Conservation (phyloP, 2,329 filamentous ascomycete species). For the Monilinia aucupariae region DNA sequence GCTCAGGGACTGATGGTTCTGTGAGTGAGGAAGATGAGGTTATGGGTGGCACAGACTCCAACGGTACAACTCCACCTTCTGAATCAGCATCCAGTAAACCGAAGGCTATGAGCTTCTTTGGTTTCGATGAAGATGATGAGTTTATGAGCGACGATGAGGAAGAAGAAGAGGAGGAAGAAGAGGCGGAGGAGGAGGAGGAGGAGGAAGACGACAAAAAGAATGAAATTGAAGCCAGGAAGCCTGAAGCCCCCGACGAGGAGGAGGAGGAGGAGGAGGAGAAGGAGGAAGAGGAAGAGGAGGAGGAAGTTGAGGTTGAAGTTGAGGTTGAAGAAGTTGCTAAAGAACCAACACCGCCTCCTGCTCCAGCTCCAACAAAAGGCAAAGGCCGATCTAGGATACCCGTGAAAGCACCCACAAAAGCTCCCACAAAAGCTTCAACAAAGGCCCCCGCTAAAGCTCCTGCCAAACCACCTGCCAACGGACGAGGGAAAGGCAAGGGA, state of each 20-base stretch:
- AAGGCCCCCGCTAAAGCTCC: conserved; percentile 38
- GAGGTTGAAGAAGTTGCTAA: conserved; percentile 26
- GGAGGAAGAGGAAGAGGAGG: conserved; percentile 40
- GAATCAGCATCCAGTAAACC: conserved; percentile 37
- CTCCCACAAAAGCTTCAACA: conserved; percentile 20
- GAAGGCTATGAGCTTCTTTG: conserved; percentile 53
- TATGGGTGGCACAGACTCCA: conserved; percentile 30
- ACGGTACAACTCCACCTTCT: conserved; percentile 46
- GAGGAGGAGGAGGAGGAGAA: conserved; percentile 10
- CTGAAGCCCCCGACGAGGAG: conserved; percentile 41
- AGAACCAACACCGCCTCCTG: conserved; percentile 24
- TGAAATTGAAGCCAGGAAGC: conserved; percentile 23
- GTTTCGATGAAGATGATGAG: conserved; percentile 75
- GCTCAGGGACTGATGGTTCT: conserved; percentile 26
- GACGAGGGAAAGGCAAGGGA: conserved; percentile 21
- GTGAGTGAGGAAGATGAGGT: conserved; percentile 33
- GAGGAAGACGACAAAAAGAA: conserved; percentile 20
- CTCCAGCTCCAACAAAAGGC: conserved; percentile 31
- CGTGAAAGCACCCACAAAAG: conserved; percentile 33
- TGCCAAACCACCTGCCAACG: conserved; percentile 35
- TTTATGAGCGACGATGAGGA: conserved; percentile 65
- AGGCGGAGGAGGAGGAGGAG: conserved; percentile 21
- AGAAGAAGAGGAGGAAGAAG: no score
- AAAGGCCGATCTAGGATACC: conserved; percentile 20
- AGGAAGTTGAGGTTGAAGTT: conserved; percentile 28